Base-by-base conservation (phyloP, 345 rosid genomes). In the Lepidium sativum region DNA sequence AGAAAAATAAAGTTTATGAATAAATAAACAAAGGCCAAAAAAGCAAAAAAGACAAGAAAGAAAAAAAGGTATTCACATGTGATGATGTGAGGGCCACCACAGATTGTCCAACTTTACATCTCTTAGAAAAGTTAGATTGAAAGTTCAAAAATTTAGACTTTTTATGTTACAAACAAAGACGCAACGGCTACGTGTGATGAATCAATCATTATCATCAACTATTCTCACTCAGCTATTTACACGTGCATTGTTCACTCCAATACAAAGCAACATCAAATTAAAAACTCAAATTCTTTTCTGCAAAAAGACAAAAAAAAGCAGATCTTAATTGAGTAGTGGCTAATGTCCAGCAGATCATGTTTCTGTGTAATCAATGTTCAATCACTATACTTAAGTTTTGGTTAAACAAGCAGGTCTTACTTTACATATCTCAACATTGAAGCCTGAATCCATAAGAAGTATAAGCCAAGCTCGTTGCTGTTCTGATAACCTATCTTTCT, bases 381-480 rank as follows among this genome's bases (percentile, higher is more conserved):
- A 29, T 63, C 18, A 16, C 42, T 35, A n/a, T 52, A 15, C 14
- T 20, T n/a, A 70, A 45, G 35, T 14, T 45, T 54, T 70, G 38
- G 4, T 47, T 29, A 53, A 45, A 39, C 37, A 35, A 35, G 61
- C 45, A 40, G 88, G 84, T 60, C 71, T 81, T 20, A 89, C 91
- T 78, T 84, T 84, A 72, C 97, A 92, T 44, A 92, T 82, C 88
- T 92, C 98, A 4, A 78, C 75, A 49, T 63, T 73, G 63, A 92
- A 92, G 37, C 98, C 96, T 62, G 79, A 82, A 67, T 92, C 96
- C 88, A 86, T 84, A 50, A 92, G 73, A 55, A 92, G 76, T 71
- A 92, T 54, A 29, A 92, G 72, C 88, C 98, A 92, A 6, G 98
- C 97, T 39, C 83, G 71, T 75, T 92, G 98, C 74, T 89, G 98